phyloP scores from a whole-genome alignment of 1,284 basidiomycete genomes.

The Tylopilus orsonianus region DNA sequence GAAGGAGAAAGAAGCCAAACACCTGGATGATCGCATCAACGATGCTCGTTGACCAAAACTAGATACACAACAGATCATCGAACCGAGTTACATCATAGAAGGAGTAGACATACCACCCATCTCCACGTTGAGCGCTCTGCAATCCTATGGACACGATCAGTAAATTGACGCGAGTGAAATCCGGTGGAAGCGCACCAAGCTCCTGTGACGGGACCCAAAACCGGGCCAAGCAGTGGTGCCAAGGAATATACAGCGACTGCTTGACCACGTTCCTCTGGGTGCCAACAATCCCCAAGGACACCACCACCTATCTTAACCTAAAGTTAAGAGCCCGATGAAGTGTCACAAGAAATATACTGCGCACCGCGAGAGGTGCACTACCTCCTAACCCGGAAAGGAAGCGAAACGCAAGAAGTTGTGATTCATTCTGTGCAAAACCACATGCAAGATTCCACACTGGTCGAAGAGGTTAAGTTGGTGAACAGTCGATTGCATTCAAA shows the following conservation, averaged over 20 bases:
- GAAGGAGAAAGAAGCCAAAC: constrained; percentile 56
- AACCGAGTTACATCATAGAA: neutral
- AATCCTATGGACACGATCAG: constrained; percentile 40
- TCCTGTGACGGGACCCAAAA: constrained; percentile 62
- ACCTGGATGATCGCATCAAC: constrained; percentile 49
- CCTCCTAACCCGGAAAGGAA: constrained; percentile 66
- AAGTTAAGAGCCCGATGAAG: constrained; percentile 19
- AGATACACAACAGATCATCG: neutral
- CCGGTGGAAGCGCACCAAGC: constrained; percentile 44
- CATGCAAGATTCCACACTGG: constrained; percentile 67
- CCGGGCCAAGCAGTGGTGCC: constrained; percentile 56
- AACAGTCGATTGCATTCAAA: constrained; percentile 9
- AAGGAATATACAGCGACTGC: constrained; percentile 71
- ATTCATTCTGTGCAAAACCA: constrained; percentile 59
- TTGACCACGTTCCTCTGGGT: constrained; percentile 64
- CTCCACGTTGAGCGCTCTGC: constrained; percentile 60
- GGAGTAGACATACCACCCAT: constrained; percentile 50
- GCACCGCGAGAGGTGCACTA: constrained; percentile 59
- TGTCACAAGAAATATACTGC: constrained; percentile 20
- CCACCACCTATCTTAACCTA: constrained; percentile 58
- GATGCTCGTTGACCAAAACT: constrained; percentile 66
- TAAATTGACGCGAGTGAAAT: neutral
- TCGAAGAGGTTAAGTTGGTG: neutral
- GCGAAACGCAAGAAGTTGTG: constrained; percentile 63
- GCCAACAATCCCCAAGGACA: constrained; percentile 69